Evolutionary conservation across 2,329 filamentous ascomycete species (phyloP), one percentile per base, ranked within the genome.

Genomic region (Fusarium domesticum): DNA sequence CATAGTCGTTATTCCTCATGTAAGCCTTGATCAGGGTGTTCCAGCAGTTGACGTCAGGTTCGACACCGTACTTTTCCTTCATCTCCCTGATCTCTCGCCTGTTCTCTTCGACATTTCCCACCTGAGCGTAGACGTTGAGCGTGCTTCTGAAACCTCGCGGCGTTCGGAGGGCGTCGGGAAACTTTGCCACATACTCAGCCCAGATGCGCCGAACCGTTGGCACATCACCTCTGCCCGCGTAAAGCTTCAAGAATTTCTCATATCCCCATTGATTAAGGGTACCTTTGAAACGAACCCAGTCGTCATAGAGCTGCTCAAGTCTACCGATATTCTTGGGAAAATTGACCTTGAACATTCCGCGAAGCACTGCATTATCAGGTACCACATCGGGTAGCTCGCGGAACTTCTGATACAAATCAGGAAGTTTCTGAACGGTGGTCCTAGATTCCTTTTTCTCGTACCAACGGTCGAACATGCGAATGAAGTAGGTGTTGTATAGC

Each of bases 21-120:
- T 90, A 79, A 3, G 85, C 84, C 57, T 84, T 81, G 35, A 97
- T 72, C 19, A 96, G 66, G 17, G 84, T 82, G 60, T 95, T 95
- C 84, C 86, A 95, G 50, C 78, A 81, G 28, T 73, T 63, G 2
- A 76, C 64, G 51, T 81, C 79, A 6, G 84, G 84, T 33, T 70
- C 53, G 14, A 85, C 56, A 1, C 70, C 66, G 57, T 83, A 84
- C 38, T 80, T 71, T 6, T 67, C 56, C 18, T 63, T 61, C 43
- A 93, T 80, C n/a, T 75, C 71, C 36, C 80, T 61, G 48, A 96
- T 85, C 28, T 84, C 77, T 16, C 23, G 70, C 64, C 38, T 78
- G 68, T 1, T 84, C 80, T 39, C 72, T 4, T 70, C 60, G 1
- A 85, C 64, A 53, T 95, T 81, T 3, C 83, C 86, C 38, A 80